Evolutionary conservation across 176 grass and related monocot genomes (phyloP).

Genomic region (Zea luxurians): DNA sequence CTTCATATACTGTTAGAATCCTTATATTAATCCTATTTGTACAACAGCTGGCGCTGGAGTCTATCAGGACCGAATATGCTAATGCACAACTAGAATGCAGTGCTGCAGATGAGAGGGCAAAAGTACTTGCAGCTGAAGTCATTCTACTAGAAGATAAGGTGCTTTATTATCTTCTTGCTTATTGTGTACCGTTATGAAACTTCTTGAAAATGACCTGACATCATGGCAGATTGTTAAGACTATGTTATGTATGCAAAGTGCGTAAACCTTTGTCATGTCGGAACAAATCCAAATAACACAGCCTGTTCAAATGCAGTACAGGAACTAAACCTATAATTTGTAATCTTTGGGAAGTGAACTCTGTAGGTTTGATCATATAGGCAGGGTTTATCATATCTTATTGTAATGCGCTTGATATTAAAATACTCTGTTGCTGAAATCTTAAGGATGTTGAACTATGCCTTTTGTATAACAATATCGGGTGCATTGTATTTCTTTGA

Average conservation of each 20-base stretch:
- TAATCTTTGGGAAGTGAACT: conserved; percentile 13
- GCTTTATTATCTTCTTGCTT: conserved; percentile 35
- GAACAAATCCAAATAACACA: conserved; percentile 8
- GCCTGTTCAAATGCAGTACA: conserved; percentile 21
- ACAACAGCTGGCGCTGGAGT: conserved; percentile 82
- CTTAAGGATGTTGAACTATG: not conserved
- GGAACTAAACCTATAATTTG: not conserved
- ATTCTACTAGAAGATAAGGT: conserved; percentile 99
- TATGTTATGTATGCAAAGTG: conserved; percentile 14
- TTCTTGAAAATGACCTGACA: conserved; percentile 35
- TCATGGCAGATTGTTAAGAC: not conserved
- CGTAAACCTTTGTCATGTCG: not conserved
- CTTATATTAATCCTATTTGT: conserved; percentile 27
- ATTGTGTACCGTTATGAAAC: conserved; percentile 23
- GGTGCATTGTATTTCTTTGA: not conserved
- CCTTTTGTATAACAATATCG: not conserved
- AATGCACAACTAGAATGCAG: conserved; percentile 93
- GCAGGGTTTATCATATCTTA: conserved; percentile 1
- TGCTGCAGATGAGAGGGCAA: conserved; percentile 97
- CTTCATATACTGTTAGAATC: conserved; percentile 20
- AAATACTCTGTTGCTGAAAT: conserved; percentile 8
- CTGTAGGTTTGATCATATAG: not conserved
- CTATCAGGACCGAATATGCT: conserved; percentile 70
- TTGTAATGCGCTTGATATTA: not conserved
- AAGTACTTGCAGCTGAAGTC: conserved; percentile 95